Evolutionary conservation across 2,329 filamentous ascomycete genomes (phyloP), one percentile per base, ranked within the genome.

Genomic region (Ophiostoma quercus): DNA sequence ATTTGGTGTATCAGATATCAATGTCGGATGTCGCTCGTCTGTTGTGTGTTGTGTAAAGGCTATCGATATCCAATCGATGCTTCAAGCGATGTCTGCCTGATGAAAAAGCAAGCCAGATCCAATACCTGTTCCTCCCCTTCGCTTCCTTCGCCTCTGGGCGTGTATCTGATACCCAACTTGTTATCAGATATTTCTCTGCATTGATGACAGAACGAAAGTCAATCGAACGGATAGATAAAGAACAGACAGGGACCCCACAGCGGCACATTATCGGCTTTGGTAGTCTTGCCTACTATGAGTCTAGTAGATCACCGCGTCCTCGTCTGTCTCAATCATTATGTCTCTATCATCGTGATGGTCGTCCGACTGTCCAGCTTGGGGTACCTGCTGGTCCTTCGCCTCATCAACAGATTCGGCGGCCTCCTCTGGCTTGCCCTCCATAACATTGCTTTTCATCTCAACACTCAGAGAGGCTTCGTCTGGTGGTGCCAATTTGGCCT

Each of bases 271-370:
- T 25, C 25, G 11, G 57, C 57, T 11, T 25, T 62, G 51, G 22
- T 19, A 32, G 57, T 60, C 32, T 63, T 9, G 9, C 16, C 22
- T 29, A 2, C 25, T 29, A 29, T 29, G 25, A 14, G 11, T 57
- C 51, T 57, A 97, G 81, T 97, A 97, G 71, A 96, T 94, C 68
- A 97, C 92, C 75, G 90, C 93, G 76, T 97, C 93, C 81, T 97
- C 93, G 71, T 92, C 92, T 69, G 90, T 91, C 78, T 92, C 91
- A 69, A 95, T 88, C 74, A 96, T 84, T 70, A 94, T 89, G 76
- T 94, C 91, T 68, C 88, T 90, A 75, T 94, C 90, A 71, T 90
- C 84, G 74, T 85, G 77, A 71, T 82, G 83, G 75, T 79, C 67
- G 8, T 51, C 51, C 7, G 57, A 43, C 11, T 70, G 34, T 19